Conservation (phyloP, 2,329 filamentous ascomycete genomes). For the Pseudocercospora crystallina region DNA sequence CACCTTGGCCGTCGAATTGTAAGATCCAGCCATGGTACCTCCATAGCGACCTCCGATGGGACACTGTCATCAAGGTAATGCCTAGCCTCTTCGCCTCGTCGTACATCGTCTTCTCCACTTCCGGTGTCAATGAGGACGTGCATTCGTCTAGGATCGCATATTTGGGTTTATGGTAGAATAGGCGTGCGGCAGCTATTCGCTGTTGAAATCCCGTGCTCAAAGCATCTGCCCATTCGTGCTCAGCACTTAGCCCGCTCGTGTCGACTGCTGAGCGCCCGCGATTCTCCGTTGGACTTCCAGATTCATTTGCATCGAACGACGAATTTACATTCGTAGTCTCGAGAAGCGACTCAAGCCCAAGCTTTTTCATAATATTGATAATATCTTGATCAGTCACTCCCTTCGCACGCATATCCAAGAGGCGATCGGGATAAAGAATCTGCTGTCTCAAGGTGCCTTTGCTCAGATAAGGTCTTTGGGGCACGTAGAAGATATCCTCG, state of each 20-base stretch:
- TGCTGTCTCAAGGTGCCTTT: slow-evolving; percentile 92
- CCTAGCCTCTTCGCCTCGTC: slow-evolving; percentile 88
- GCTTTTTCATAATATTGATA: slow-evolving; percentile 69
- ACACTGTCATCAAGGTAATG: slow-evolving; percentile 96
- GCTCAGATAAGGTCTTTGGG: slow-evolving; percentile 89
- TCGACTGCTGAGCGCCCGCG: slow-evolving; percentile 10
- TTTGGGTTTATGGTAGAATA: slow-evolving; percentile 89
- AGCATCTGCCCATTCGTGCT: slow-evolving; percentile 95
- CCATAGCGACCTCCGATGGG: slow-evolving; percentile 87
- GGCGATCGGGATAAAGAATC: slow-evolving; percentile 89
- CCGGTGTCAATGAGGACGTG: slow-evolving; percentile 89
- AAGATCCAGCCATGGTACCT: slow-evolving; percentile 93
- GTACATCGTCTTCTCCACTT: slow-evolving; percentile 95
- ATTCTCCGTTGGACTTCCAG: slow-evolving; percentile 17
- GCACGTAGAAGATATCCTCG: slow-evolving; percentile 96
- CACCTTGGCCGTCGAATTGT: slow-evolving; percentile 93
- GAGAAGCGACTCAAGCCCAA: slow-evolving; percentile 82
- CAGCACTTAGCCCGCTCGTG: slow-evolving; percentile 74
- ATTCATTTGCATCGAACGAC: slow-evolving; percentile 7
- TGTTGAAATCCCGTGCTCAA: slow-evolving; percentile 91
- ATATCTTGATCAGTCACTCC: slow-evolving; percentile 81
- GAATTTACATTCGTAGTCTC: slow-evolving; percentile 60
- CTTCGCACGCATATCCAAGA: slow-evolving; percentile 83
- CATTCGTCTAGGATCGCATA: slow-evolving; percentile 98
- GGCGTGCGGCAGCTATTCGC: slow-evolving; percentile 90